A percentile compares a stretch with the other conserved stretches of the same genome.
These are phyloP conservation scores for Trypanosoma rangeli DNA, from an alignment of 208 protist species.

Conservation along the genomic window DNA sequence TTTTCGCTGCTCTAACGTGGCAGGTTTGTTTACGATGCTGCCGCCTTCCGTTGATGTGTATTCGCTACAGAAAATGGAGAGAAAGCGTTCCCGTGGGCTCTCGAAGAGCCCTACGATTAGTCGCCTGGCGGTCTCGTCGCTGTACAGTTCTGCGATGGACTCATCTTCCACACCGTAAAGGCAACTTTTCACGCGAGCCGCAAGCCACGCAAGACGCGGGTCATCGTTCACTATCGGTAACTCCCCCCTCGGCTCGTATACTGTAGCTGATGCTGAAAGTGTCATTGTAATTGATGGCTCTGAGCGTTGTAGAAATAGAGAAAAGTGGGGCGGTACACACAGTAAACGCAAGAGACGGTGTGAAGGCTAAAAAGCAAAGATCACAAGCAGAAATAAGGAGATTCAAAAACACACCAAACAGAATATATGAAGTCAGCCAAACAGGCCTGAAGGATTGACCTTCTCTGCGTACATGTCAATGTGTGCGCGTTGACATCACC, in stretches of 20 bases:
- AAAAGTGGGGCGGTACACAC: neutral
- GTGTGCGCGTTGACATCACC: too few relatives aligned
- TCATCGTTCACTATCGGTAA: constrained; percentile 28
- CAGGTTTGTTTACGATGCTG: neutral
- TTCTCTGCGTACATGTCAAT: too few relatives aligned
- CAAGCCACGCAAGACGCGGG: constrained; percentile 76
- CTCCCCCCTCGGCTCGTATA: neutral
- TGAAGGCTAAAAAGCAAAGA: neutral
- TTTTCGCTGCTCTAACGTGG: constrained; percentile 2
- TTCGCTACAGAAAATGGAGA: constrained; percentile 62
- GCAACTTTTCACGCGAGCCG: constrained; percentile 46
- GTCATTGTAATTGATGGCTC: neutral
- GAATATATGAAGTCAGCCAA: constrained; percentile 2
- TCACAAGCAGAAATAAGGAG: neutral
- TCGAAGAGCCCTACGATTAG: constrained; percentile 64
- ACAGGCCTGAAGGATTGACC: neutral
- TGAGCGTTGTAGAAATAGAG: constrained; percentile 2
- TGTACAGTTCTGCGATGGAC: constrained; percentile 57
- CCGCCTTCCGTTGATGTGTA: constrained; percentile 35
- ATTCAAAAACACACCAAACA: neutral
- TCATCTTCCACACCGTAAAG: constrained; percentile 61
- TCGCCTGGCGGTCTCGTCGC: constrained; percentile 31
- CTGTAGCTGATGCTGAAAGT: neutral
- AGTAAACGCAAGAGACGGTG: neutral
- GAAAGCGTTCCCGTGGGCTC: constrained; percentile 44